A percentile compares a stretch with the other conserved stretches of the same genome.
Evolutionary conservation across 2,329 filamentous ascomycete genomes (phyloP).

Genomic region (Furcasterigmium sp.): DNA sequence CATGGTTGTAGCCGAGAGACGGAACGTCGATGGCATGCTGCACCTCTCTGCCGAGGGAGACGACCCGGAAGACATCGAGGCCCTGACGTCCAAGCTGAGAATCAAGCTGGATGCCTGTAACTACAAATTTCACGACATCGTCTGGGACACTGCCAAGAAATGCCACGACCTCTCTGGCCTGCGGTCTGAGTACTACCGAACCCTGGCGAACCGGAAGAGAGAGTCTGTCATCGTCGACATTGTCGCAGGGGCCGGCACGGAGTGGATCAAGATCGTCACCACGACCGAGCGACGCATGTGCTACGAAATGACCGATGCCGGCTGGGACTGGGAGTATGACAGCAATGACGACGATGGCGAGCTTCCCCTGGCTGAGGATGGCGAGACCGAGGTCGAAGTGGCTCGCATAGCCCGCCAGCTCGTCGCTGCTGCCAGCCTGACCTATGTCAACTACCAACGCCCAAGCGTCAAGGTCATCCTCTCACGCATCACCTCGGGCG

Average conservation of each 20-base stretch:
- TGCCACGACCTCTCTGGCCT: constrained; percentile 8
- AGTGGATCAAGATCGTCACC: constrained; percentile 12
- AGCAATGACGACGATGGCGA: constrained; percentile 27
- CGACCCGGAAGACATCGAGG: background rate
- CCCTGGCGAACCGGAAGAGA: constrained; percentile 1
- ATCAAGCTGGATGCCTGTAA: constrained; percentile 10
- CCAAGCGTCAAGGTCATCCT: constrained; percentile 29
- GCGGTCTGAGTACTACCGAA: constrained; percentile 7
- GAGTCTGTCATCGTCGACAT: constrained; percentile 8
- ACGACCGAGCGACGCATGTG: constrained; percentile 21
- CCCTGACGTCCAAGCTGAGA: constrained; percentile 5
- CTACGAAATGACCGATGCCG: constrained; percentile 33
- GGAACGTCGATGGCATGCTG: constrained; percentile 11
- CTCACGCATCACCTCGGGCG: constrained; percentile 21
- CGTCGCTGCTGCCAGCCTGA: constrained; percentile 27
- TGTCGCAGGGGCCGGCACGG: constrained; percentile 9
- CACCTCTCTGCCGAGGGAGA: background rate
- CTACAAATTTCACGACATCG: constrained; percentile 11
- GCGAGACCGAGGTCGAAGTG: constrained; percentile 15
- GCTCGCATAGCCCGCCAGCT: constrained; percentile 25
- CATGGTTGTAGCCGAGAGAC: constrained; percentile 9
- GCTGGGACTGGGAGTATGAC: constrained; percentile 33
- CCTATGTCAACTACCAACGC: constrained; percentile 27
- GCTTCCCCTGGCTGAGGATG: constrained; percentile 15
- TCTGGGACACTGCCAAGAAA: constrained; percentile 11